phyloP scores from a whole-genome alignment of 2,329 filamentous ascomycete genomes.

The Aspergillus sp. region DNA sequence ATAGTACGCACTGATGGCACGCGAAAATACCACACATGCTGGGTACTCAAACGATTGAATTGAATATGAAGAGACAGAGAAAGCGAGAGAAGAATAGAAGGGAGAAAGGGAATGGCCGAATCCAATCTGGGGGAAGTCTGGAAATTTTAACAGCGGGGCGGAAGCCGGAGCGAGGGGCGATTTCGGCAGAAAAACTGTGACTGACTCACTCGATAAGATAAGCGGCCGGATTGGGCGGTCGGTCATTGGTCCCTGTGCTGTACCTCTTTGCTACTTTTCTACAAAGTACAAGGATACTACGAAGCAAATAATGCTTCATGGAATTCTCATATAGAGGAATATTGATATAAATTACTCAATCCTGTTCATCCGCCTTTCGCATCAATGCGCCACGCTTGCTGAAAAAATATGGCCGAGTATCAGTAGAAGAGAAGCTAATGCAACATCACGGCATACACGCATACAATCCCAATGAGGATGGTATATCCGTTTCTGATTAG shows the following conservation, averaged over 20 bases:
- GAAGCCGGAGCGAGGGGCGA: conserved; percentile 21
- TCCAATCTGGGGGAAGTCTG: conserved; percentile 12
- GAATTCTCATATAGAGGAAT: neutral
- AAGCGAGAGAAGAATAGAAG: conserved; percentile 4
- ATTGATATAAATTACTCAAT: neutral
- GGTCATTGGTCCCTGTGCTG: neutral
- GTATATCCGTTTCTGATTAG: conserved; percentile 13
- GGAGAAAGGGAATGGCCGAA: conserved; percentile 14
- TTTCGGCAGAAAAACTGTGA: conserved; percentile 18
- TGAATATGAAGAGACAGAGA: conserved; percentile 6
- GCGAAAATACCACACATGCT: conserved; percentile 97
- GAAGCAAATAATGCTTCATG: neutral
- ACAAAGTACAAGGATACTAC: conserved; percentile 4
- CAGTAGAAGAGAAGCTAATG: conserved; percentile 9
- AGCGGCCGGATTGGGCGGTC: neutral
- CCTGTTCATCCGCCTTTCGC: conserved; percentile 3
- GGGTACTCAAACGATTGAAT: conserved; percentile 28
- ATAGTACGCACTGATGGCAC: conserved; percentile 68
- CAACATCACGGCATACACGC: conserved; percentile 12
- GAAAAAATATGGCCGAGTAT: conserved; percentile 1
- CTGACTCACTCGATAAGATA: conserved; percentile 28
- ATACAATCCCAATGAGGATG: too few relatives aligned
- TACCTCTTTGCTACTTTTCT: neutral
- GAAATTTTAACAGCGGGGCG: conserved; percentile 20
- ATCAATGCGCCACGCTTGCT: conserved; percentile 23